phyloP scores from a whole-genome alignment of 805 yeast species.

The Zygotorulaspora chibaensis region DNA sequence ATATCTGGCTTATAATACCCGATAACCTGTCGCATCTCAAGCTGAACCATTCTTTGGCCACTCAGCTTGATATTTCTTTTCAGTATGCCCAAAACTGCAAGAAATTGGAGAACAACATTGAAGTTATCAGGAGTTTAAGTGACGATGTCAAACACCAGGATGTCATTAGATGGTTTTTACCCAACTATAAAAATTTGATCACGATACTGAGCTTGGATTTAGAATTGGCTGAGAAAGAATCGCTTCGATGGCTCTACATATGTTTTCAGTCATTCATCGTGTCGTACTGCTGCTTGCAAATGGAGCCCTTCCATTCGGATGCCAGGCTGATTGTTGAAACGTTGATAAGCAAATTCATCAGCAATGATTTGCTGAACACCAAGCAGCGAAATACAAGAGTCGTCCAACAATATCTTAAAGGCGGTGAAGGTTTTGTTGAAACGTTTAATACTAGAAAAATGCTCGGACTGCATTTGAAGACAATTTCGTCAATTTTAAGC shows the following conservation, averaged over 20 bases:
- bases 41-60: conserved; percentile 5
- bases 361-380: conserved; percentile 6
- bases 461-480: conserved; percentile 11
- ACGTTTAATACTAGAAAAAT: conserved; percentile 1
- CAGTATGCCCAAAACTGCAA: conserved; percentile 2
- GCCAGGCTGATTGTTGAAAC: conserved; percentile 5
- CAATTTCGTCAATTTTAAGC: conserved; percentile 7
- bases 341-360: conserved; percentile 7
- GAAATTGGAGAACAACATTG: conserved; percentile 4
- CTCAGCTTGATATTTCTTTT: conserved; percentile 7
- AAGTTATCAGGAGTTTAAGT: conserved; percentile 13
- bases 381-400: conserved; percentile 9
- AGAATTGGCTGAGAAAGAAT: not conserved
- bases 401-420: conserved; percentile 4
- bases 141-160: conserved; percentile 15
- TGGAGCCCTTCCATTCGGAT: not conserved
- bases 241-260: conserved; percentile 7
- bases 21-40: conserved; percentile 6
- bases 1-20: conserved; percentile 3
- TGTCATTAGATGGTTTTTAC: conserved; percentile 16
- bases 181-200: conserved; percentile 15
- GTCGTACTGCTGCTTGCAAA: conserved; percentile 16
- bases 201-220: conserved; percentile 1
- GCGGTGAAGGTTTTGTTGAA: conserved; percentile 1
- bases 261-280: conserved; percentile 22